Base-by-base conservation (phyloP, 495 filamentous ascomycete species). In the Corynascus novoguineensis region DNA sequence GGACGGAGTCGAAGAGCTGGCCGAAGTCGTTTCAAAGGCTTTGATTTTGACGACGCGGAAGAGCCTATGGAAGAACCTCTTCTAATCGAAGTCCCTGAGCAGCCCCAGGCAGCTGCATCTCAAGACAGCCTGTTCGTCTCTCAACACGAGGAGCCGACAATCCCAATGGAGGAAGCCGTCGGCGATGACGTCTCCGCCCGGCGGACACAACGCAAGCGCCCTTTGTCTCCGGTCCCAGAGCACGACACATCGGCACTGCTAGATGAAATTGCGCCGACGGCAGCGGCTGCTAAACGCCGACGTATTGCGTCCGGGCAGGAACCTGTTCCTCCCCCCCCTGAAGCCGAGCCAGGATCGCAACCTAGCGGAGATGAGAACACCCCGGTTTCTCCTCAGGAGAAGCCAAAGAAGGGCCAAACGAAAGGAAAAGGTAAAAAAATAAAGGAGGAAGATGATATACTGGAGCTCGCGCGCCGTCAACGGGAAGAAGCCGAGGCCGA, bases 11-110 rank as follows among this genome's bases (percentile, higher is more conserved):
- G 75, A 58, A 71, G 75, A 48, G 70, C 70, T 22, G 69, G 76
- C 3, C 66, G 75, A n/a, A 83, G 80, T 55, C 83, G 86, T 19
- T 91, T 95, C 71, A 86, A 85, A 61, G 84, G 84, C 0, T 95
- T 95, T 55, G 75, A 70, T 34, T 60, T 75, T 29, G 70, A 70
- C 35, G 57, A 68, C n/a, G 68, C 64, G 53, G 69, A 75, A 24
- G 38, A 42, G 22, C 34, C 35, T 14, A 66, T 68, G 2, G 68
- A 70, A 25, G 50, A 60, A 5, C 41, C 48, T 0, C 58, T 59
- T 14, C 42, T 54, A 10, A 5, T 45, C 17, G 50, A 61, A 12
- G 14, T 42, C 4, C 38, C 53, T n/a, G 24, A 41, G 7, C 31
- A n/a, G 10, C 37, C 40, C 11, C 22, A 52, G 29, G 53, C 50